Evolutionary conservation across 371 early-diverging fungal genomes (phyloP), one percentile per base, ranked within the genome.

Genomic region (Amoeboradix gromovi): DNA sequence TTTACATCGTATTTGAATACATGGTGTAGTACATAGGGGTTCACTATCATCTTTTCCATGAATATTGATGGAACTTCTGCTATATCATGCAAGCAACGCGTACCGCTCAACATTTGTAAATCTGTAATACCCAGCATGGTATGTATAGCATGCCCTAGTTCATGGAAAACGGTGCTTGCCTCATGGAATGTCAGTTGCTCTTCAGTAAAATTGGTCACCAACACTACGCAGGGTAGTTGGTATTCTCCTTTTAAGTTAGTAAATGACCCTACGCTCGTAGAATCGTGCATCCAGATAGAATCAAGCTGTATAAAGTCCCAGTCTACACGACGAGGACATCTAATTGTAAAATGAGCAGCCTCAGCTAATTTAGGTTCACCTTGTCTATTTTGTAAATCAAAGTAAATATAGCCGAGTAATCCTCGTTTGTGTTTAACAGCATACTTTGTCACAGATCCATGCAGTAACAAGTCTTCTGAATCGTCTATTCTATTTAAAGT

Each of bases 131-230:
- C 92, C 0, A 94, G 80, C 88, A 93, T 91, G 16, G 92, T 82
- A 75, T 95, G 95, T 86, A 94, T 87, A 0, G 94, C 97, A 72
- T 96, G 97, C 0, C 97, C 97, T 90, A 94, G 89, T 73, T 96
- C 97, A 77, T 96, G 97, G 77, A 92, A 93, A n/a, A 95, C 74
- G 0, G 94, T 94, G 72, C 92, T 92, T 29, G 93, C 85, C 70
- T 94, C 92, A 69, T 76, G 75, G 71, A 82, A 74, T 0, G 70
- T 31, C 72, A 82, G 67, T 68, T 1, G 5, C n/a, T 17, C 0
- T 48, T n/a, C 48, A 48, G 12, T 12, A n/a, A 48, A 48, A 48
- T 71, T 71, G 0, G 77, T 78, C 0, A 76, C 78, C 0, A 81
- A 70, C 22, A 76, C 80, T 1, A 81, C 80, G 28, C 79, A 72